A percentile compares a stretch with the other conserved stretches of the same genome.
Conservation (phyloP, 495 filamentous ascomycete species). For the Aspergillus affinis region DNA sequence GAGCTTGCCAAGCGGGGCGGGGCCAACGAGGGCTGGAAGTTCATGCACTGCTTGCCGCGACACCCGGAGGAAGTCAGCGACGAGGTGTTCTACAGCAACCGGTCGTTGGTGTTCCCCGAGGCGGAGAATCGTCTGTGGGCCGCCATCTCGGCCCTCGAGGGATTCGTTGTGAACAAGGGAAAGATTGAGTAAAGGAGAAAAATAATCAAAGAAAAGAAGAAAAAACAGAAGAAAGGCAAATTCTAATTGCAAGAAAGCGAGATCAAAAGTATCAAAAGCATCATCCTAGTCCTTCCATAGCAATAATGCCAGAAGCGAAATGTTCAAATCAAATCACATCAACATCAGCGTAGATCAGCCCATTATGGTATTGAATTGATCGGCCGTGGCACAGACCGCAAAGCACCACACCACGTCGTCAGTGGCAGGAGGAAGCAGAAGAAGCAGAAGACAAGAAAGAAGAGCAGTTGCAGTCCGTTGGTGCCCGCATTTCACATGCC, state of each 20-base stretch:
- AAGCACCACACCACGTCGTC: neutral
- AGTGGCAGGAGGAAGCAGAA: neutral
- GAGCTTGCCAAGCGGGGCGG: conserved; percentile 80
- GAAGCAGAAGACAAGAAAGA: neutral
- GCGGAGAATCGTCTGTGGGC: conserved; percentile 94
- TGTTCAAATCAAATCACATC: neutral
- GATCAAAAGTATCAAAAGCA: too few relatives aligned
- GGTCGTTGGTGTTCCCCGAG: conserved; percentile 86
- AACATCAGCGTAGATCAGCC: neutral
- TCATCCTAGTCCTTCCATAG: too few relatives aligned
- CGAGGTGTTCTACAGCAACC: conserved; percentile 83
- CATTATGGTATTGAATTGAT: neutral
- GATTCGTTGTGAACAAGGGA: conserved; percentile 88
- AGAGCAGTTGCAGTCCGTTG: conserved; percentile 5
- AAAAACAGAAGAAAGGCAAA: too few relatives aligned
- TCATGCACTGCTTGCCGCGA: conserved; percentile 98
- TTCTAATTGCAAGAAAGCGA: too few relatives aligned
- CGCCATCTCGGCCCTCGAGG: conserved; percentile 81
- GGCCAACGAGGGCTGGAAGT: conserved; percentile 88
- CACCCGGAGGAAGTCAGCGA: conserved; percentile 92
- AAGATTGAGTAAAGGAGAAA: conserved; percentile 51
- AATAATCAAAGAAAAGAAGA: neutral
- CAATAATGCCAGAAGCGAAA: too few relatives aligned
- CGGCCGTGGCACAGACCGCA: too few relatives aligned
- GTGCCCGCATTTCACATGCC: conserved; percentile 13